Base-by-base conservation (phyloP, 2,329 filamentous ascomycete genomes). In the Uncinocarpus reesii region DNA sequence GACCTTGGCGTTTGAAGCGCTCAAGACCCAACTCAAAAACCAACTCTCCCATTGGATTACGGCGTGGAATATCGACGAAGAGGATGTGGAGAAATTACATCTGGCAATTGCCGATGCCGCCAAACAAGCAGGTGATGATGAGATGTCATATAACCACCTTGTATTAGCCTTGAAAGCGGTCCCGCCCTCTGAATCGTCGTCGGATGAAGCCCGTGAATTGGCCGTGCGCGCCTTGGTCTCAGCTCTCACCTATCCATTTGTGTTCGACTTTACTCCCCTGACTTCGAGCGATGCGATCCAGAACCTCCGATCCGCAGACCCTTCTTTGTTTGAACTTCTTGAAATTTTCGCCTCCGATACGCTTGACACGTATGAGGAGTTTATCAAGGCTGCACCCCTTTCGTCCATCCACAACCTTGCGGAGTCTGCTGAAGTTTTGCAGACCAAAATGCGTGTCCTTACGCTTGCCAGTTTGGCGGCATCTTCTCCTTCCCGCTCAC, bases 331-430 rank as follows among this genome's bases (percentile, higher is more conserved):
- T 60, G 87, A 96, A 70, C 79, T 98, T 31, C 84, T 98, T 49
- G 89, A 95, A 62, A 86, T 96, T 62, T 95, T 96, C 70, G 85
- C 86, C 58, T 84, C 92, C 62, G 89, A 96, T 68, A 84, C 89
- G 58, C 80, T 95, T 47, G 89, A 96, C 65, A 87, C 95, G 69
- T 95, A 92, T 73, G 85, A 87, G 67, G 89, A 95, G 70, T 96
- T 96, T 74, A 81, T 86, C 65, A 84, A 93, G 38, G 58, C 67
- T 52, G 69, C 62, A 45, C 65, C 65, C 8, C 63, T 71, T 47
- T 55, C 64, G 24, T 62, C 63, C 60, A 86, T 93, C 71, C 86
- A 95, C 70, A 95, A 87, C 72, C 71, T 96, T 52, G 82, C 89
- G 66, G 77, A 83, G 61, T 78, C 79, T 55, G 77, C 83, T 16